Conservation (phyloP, 23 red algal species). For the Cyanidioschyzon merolae region DNA sequence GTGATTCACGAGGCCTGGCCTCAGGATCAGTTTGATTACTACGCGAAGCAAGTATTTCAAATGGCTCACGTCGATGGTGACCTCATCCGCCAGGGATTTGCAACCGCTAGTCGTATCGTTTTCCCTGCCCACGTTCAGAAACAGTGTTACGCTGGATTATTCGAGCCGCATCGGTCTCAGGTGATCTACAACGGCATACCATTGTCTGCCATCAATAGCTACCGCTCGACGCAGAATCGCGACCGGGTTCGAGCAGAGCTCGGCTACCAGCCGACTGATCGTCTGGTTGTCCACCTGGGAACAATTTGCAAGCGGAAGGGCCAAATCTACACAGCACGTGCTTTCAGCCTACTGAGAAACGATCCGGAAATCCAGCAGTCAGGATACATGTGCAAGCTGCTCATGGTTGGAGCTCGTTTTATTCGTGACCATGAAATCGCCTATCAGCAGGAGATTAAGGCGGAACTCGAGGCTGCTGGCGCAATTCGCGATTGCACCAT, state of each 20-base stretch:
- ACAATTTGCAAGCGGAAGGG: slow-evolving; percentile 91
- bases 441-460: slow-evolving; percentile 80
- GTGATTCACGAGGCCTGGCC: slow-evolving; percentile 99
- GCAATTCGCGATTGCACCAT: slow-evolving; percentile 48
- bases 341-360: slow-evolving; percentile 55
- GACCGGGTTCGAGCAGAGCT: slow-evolving; percentile 53
- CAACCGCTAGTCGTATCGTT: slow-evolving; percentile 68
- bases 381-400: slow-evolving; percentile 58
- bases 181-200: slow-evolving; percentile 98
- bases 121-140: slow-evolving; percentile 84
- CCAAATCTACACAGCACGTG: slow-evolving; percentile 70
- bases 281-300: slow-evolving; percentile 82
- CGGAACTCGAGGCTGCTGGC: slow-evolving; percentile 48
- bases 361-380: slow-evolving; percentile 9
- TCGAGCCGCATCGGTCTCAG: slow-evolving; percentile 31
- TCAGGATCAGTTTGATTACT: slow-evolving; percentile 83
- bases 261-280: slow-evolving; percentile 56
- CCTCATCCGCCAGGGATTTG: slow-evolving; percentile 45
- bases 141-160: slow-evolving; percentile 62
- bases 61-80: slow-evolving; percentile 70
- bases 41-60: slow-evolving; percentile 87
- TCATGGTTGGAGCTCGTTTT: slow-evolving; percentile 95
- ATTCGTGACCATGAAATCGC: slow-evolving; percentile 95
- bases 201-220: slow-evolving; percentile 75
- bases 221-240: slow-evolving; percentile 57